Evolutionary conservation across 768 basidiomycete genomes (phyloP).

Genomic region (Agrocybe pediades): DNA sequence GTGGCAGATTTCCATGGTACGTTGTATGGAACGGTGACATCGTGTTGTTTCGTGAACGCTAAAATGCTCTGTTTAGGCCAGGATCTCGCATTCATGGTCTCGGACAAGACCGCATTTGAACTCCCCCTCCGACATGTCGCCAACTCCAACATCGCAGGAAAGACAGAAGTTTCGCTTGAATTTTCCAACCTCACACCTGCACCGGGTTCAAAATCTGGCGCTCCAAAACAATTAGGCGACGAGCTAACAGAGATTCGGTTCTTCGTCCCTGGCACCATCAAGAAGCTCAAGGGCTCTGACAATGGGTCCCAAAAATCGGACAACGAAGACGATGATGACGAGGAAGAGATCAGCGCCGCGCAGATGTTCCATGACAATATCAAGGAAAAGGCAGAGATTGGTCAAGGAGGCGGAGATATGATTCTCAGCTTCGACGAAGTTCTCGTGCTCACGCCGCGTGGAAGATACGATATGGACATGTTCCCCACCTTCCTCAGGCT

Average conservation of each 20-base stretch:
- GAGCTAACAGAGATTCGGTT: slow-evolving; percentile 97
- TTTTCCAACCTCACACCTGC: slow-evolving; percentile 58
- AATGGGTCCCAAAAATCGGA: slow-evolving; percentile 75
- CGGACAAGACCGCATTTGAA: slow-evolving; percentile 87
- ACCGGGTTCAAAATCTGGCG: slow-evolving; percentile 28
- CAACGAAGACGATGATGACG: slow-evolving; percentile 72
- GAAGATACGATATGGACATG: slow-evolving; percentile 98
- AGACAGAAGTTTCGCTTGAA: slow-evolving; percentile 98
- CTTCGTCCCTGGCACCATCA: slow-evolving; percentile 84
- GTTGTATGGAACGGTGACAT: neutral
- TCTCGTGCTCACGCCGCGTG: slow-evolving; percentile 92
- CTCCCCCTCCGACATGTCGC: slow-evolving; percentile 84
- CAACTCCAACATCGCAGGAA: slow-evolving; percentile 97
- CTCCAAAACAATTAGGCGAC: slow-evolving; percentile 54
- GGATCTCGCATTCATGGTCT: slow-evolving; percentile 89
- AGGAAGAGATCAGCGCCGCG: slow-evolving; percentile 85
- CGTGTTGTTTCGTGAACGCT: neutral
- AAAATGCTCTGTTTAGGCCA: slow-evolving; percentile 53
- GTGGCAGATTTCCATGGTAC: slow-evolving; percentile 91
- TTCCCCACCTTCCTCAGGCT: slow-evolving; percentile 92
- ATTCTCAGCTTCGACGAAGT: slow-evolving; percentile 96
- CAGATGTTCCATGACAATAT: slow-evolving; percentile 96
- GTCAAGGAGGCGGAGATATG: slow-evolving; percentile 87
- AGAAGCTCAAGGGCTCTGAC: slow-evolving; percentile 64
- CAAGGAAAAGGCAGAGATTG: slow-evolving; percentile 95